Conservation (phyloP, 176 grass and related monocot genomes). For the Themeda triandra region DNA sequence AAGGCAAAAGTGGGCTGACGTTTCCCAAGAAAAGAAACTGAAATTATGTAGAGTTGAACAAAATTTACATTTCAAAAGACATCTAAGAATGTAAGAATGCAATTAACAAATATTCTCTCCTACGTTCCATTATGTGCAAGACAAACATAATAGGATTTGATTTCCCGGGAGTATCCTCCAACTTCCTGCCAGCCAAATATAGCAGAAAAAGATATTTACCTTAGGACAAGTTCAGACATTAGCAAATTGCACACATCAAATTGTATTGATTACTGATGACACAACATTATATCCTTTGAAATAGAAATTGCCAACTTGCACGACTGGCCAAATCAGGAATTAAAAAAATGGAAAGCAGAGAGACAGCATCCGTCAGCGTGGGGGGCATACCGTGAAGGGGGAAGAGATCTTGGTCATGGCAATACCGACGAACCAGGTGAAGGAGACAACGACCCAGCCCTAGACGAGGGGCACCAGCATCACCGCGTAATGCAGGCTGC, state of each 20-base stretch:
- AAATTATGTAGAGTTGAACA: constrained; percentile 8
- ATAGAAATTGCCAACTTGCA: no score
- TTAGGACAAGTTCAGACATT: no score
- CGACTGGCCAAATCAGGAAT: neutral
- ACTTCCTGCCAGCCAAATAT: constrained; percentile 81
- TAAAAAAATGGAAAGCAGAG: no score
- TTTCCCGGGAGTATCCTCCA: constrained; percentile 64
- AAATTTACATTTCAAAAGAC: constrained; percentile 53
- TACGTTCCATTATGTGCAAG: constrained; percentile 74
- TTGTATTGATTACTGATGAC: no score
- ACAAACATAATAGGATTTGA: constrained; percentile 71
- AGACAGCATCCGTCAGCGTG: no score
- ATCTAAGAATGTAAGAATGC: constrained; percentile 60
- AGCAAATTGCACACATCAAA: no score
- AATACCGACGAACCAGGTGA: constrained; percentile 93
- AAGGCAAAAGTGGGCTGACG: neutral
- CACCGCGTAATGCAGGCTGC: no score
- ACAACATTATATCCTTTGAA: no score
- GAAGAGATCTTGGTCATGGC: constrained; percentile 98
- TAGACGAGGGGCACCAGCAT: no score
- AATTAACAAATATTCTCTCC: constrained; percentile 67
- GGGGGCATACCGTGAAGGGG: constrained; percentile 68
- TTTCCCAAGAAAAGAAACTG: neutral
- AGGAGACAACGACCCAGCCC: constrained; percentile 86
- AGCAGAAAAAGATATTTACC: neutral